phyloP scores from a whole-genome alignment of 148 eudicot species.

The Cornus controversa region DNA sequence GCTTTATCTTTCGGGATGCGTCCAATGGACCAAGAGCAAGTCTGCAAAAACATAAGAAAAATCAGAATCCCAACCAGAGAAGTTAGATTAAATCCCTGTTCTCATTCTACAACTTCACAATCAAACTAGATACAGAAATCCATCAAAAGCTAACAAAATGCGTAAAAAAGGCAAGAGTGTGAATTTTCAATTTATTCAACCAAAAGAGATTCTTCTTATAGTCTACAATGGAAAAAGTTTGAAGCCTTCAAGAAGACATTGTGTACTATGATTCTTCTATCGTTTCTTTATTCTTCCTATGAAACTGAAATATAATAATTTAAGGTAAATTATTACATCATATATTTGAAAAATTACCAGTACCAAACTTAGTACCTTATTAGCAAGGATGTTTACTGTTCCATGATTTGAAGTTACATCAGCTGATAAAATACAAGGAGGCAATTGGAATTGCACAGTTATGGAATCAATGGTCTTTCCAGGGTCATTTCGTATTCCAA shows the following conservation, averaged over 20 bases:
- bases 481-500: constrained; percentile 81
- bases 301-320: background rate
- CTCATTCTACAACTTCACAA: background rate
- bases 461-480: constrained; percentile 87
- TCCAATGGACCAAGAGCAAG: constrained; percentile 80
- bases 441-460: constrained; percentile 69
- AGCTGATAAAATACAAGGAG: constrained; percentile 66
- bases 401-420: constrained; percentile 86
- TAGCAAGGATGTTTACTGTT: constrained; percentile 73
- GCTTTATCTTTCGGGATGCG: constrained; percentile 85
- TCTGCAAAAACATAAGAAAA: constrained; percentile 36
- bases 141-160: background rate
- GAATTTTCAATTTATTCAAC: background rate
- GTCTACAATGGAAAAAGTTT: too few relatives aligned
- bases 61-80: background rate
- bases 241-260: background rate
- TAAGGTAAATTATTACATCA: background rate
- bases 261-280: background rate
- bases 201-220: background rate
- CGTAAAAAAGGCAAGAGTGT: background rate
- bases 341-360: background rate
- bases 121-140: background rate
- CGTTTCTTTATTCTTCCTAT: background rate
- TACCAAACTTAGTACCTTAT: constrained; percentile 51
- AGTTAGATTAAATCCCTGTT: background rate